A percentile compares a stretch with the other conserved stretches of the same genome.
Conservation (phyloP, 2,329 filamentous ascomycete species). For the Fusarium drepaniforme region DNA sequence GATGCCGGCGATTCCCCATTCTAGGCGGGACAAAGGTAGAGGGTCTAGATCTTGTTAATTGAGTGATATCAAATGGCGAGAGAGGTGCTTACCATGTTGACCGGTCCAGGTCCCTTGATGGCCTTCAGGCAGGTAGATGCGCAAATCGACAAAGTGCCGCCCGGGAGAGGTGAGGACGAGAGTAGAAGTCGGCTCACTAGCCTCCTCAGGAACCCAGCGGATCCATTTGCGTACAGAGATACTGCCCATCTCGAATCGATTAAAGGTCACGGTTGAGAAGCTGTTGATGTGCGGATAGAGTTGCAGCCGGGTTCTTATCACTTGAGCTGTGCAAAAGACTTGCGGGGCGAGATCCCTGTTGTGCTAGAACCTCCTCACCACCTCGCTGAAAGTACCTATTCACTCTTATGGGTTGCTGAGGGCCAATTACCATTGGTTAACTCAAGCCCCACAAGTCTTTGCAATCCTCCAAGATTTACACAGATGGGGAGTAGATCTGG, state of each 20-base stretch:
- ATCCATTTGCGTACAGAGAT: conserved; percentile 72
- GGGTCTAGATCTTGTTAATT: conserved; percentile 25
- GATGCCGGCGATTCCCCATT: conserved; percentile 75
- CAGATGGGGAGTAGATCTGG: not conserved
- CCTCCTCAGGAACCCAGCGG: conserved; percentile 64
- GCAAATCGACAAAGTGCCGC: conserved; percentile 71
- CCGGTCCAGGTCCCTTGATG: conserved; percentile 28
- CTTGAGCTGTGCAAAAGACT: too few species aligned
- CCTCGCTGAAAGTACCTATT: too few species aligned
- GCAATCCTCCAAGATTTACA: not conserved
- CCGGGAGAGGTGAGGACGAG: conserved; percentile 72
- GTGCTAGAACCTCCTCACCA: too few species aligned
- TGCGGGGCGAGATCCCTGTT: too few species aligned
- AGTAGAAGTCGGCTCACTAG: conserved; percentile 72
- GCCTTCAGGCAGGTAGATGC: conserved; percentile 58
- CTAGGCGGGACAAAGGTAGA: conserved; percentile 55
- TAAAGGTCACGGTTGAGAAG: not conserved
- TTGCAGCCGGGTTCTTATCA: not conserved
- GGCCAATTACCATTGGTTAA: too few species aligned
- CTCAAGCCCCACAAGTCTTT: too few species aligned
- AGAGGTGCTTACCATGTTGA: conserved; percentile 28
- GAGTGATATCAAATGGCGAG: too few species aligned
- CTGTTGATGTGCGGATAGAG: not conserved
- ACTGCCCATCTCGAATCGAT: conserved; percentile 51
- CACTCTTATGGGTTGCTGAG: too few species aligned